Conservation (phyloP, 257 asterid species). For the Sherardia arvensis region DNA sequence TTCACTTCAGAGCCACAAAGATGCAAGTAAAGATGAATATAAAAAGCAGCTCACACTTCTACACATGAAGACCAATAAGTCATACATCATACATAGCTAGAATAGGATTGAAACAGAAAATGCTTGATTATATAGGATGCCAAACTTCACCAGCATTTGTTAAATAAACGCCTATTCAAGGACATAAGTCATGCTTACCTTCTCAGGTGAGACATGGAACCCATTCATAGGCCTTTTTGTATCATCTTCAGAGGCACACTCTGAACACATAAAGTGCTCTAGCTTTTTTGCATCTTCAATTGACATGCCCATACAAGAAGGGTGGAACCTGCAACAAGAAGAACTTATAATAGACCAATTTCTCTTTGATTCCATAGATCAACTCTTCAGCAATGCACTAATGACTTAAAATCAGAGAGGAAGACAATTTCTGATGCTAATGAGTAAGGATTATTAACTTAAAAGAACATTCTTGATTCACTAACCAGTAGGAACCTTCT, state of each 20-base stretch:
- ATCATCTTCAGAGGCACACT: conserved; percentile 75
- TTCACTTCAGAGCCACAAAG: not conserved
- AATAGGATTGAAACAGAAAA: not conserved
- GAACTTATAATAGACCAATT: not conserved
- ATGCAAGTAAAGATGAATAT: not conserved
- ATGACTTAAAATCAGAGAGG: too few species aligned
- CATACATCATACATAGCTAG: not conserved
- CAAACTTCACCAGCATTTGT: not conserved
- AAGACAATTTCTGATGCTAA: not conserved
- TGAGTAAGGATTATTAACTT: not conserved
- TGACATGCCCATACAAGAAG: conserved; percentile 78
- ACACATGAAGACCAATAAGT: not conserved
- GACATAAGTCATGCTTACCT: conserved; percentile 3
- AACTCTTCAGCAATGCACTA: not conserved
- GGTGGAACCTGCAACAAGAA: conserved; percentile 64
- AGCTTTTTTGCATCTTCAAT: conserved; percentile 73
- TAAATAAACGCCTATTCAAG: not conserved
- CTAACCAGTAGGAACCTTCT: not conserved
- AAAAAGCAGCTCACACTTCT: too few species aligned
- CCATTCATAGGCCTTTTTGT: conserved; percentile 54
- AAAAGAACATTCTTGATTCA: not conserved
- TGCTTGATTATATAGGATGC: not conserved
- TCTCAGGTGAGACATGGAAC: conserved; percentile 50
- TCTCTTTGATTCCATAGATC: too few species aligned
- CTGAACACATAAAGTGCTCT: conserved; percentile 74